Evolutionary conservation across 1,284 basidiomycete genomes (phyloP).

Genomic region (Exobasidium rhododendri): DNA sequence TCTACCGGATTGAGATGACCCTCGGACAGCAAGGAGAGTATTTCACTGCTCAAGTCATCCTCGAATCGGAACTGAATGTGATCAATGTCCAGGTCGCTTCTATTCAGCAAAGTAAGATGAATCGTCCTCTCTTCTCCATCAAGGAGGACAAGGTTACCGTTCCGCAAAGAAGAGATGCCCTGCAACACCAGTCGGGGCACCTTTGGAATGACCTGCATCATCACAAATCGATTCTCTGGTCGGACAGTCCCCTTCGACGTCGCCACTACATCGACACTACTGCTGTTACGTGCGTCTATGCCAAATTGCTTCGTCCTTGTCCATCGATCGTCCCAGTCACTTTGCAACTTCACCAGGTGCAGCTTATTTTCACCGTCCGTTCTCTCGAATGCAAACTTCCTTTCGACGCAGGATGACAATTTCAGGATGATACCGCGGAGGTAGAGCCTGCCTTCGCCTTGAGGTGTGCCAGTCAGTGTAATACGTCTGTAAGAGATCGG

Average conservation of each 20-base stretch:
- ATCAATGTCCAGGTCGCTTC: slow-evolving; percentile 72
- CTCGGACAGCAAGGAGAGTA: slow-evolving; percentile 72
- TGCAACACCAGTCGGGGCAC: background rate
- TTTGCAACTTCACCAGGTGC: slow-evolving; percentile 61
- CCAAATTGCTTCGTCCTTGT: slow-evolving; percentile 71
- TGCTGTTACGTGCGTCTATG: slow-evolving; percentile 62
- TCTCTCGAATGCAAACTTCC: slow-evolving; percentile 74
- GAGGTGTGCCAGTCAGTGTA: slow-evolving; percentile 67
- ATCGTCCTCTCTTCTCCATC: slow-evolving; percentile 84
- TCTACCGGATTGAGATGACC: slow-evolving; percentile 72
- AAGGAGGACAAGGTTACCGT: slow-evolving; percentile 87
- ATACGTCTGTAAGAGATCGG: slow-evolving; percentile 72
- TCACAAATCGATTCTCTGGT: background rate
- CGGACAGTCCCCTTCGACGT: background rate
- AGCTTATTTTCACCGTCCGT: slow-evolving; percentile 71
- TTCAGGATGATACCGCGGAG: slow-evolving; percentile 76
- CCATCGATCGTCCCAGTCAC: slow-evolving; percentile 63
- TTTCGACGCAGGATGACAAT: slow-evolving; percentile 68
- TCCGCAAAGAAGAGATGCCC: slow-evolving; percentile 41
- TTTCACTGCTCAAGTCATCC: slow-evolving; percentile 76
- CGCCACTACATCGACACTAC: background rate
- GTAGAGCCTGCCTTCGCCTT: slow-evolving; percentile 65
- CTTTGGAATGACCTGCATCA: slow-evolving; percentile 1
- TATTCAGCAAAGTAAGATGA: slow-evolving; percentile 79
- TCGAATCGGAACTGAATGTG: slow-evolving; percentile 80